Evolutionary conservation across 2,329 filamentous ascomycete species (phyloP), one percentile per base, ranked within the genome.

Genomic region (Pestalotiopsis fici): DNA sequence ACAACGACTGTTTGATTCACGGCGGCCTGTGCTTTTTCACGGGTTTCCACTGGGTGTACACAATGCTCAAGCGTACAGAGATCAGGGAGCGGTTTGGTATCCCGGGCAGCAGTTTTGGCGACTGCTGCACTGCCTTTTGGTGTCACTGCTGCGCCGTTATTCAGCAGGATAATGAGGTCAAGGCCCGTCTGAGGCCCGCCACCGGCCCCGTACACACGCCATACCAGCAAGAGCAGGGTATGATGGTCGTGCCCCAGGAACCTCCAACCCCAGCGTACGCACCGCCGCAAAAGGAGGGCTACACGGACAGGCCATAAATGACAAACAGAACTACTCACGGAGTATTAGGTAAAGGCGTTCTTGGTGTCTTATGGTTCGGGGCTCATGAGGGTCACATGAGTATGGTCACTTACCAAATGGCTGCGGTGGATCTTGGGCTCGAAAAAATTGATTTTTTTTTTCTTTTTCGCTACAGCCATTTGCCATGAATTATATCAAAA

Each of bases 141-240:
- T 68, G 87, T 74, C 74, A 80, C 43, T 88, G 86, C 81, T 90
- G 87, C 72, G 80, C 82, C 5, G 76, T 88, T 67, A 81, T 88
- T 69, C 88, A 90, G 78, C 82, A 88, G 66, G 86, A 89, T 67
- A 87, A 87, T 71, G 87, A 90, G 73, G 82, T 84, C 59, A 72
- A 74, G 66, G 61, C 59, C 4, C 76, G 77, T 27, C 73, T 73
- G 37, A 68, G 67, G 37, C 71, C 72, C 66, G 74, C 71, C 56
- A 74, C 68, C 3, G 69, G 73, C 11, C 70, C 70, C 21, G 72
- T 71, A 60, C 74, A 79, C 69, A 75, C 74, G 37, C 83, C 82
- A 67, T 78, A 82, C 70, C 66, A 75, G 59, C 74, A 80, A 67
- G 77, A 79, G 70, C 74, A 78, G 66, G 77, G 75, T 25, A 82